Conservation (phyloP, 2,329 filamentous ascomycete genomes). For the Talaromyces albobiverticillius region DNA sequence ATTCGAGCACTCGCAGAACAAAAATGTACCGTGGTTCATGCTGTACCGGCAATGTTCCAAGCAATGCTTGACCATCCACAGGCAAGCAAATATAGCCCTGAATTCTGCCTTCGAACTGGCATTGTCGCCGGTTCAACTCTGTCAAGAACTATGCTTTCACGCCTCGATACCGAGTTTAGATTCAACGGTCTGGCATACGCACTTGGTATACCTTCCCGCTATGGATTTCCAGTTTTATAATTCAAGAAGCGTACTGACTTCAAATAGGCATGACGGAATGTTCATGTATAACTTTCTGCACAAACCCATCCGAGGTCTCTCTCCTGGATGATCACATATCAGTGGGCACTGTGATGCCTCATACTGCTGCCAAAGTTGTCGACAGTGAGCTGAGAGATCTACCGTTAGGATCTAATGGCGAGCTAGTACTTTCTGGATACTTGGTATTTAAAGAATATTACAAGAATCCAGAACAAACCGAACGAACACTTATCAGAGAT, state of each 20-base stretch:
- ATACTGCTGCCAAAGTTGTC: not conserved
- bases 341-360: not conserved
- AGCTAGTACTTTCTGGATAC: not conserved
- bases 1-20: conserved; percentile 61
- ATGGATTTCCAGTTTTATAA: too few relatives aligned
- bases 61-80: conserved; percentile 39
- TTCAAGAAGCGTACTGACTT: not conserved
- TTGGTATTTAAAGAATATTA: not conserved
- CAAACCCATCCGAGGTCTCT: not conserved
- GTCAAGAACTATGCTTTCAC: not conserved
- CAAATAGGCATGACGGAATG: not conserved
- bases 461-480: not conserved
- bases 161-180: conserved; percentile 1
- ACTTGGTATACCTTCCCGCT: not conserved
- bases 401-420: not conserved
- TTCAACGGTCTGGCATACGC: not conserved
- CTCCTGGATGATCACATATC: not conserved
- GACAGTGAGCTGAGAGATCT: not conserved
- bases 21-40: conserved; percentile 66
- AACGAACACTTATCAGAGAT: not conserved
- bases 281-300: not conserved
- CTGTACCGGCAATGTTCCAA: conserved; percentile 75
- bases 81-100: not conserved
- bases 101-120: not conserved
- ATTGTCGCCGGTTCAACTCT: not conserved